These are phyloP conservation scores for Chaetomium globosum DNA, from an alignment of 2,329 filamentous ascomycete genomes.

Conservation along the genomic window DNA sequence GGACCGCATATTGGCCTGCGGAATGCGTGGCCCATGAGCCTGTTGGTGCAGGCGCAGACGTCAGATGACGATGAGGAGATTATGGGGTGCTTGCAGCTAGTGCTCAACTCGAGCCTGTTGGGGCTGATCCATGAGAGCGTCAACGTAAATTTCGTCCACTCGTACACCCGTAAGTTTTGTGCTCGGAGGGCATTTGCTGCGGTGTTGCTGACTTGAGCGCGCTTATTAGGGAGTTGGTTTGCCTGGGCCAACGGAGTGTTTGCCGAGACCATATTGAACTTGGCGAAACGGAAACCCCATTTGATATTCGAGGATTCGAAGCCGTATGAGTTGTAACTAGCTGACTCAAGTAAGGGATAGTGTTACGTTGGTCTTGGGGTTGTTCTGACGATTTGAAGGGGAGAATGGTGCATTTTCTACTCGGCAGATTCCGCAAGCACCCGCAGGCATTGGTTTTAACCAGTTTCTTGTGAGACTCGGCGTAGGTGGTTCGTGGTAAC, in stretches of 20 bases:
- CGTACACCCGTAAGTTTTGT: slow-evolving; percentile 70
- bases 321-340: slow-evolving; percentile 34
- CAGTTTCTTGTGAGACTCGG: too few relatives aligned
- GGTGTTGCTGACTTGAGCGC: slow-evolving; percentile 21
- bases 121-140: slow-evolving; percentile 92
- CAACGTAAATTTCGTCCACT: slow-evolving; percentile 67
- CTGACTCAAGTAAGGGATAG: background rate
- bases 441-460: too few relatives aligned
- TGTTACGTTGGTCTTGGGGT: background rate
- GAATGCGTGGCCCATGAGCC: slow-evolving; percentile 96
- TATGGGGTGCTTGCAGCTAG: slow-evolving; percentile 67
- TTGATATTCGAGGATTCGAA: slow-evolving; percentile 37
- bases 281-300: slow-evolving; percentile 86
- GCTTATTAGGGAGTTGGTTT: slow-evolving; percentile 74
- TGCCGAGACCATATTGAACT: slow-evolving; percentile 84
- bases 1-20: slow-evolving; percentile 75
- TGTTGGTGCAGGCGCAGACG: slow-evolving; percentile 89
- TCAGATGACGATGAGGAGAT: slow-evolving; percentile 84
- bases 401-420: background rate
- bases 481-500: too few relatives aligned
- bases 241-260: slow-evolving; percentile 97
- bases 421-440: too few relatives aligned
- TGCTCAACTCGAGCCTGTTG: slow-evolving; percentile 73
- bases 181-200: background rate
- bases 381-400: background rate